phyloP scores from a whole-genome alignment of 164 flowering plant genomes.

The Platanus orientalis region DNA sequence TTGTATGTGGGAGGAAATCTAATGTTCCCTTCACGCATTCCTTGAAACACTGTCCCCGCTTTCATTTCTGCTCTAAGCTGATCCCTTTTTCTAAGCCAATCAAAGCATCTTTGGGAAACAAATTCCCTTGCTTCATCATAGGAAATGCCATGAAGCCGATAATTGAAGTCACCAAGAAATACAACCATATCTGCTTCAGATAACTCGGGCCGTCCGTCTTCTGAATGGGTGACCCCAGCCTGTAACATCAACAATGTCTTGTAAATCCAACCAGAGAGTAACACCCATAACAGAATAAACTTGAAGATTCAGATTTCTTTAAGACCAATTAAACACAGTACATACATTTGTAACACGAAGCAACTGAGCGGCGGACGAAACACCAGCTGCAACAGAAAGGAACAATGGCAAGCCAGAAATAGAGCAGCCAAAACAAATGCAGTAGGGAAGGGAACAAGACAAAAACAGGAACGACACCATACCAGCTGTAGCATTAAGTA shows the following conservation, averaged over 20 bases:
- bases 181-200: constrained; percentile 92
- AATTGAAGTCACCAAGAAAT: constrained; percentile 92
- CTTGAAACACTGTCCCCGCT: constrained; percentile 94
- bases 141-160: constrained; percentile 87
- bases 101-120: constrained; percentile 96
- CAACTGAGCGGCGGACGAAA: constrained; percentile 51
- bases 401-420: constrained; percentile 55
- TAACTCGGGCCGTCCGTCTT: constrained; percentile 68
- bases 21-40: constrained; percentile 92
- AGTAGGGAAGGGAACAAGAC: constrained; percentile 51
- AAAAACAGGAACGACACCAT: constrained; percentile 45
- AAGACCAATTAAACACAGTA: constrained; percentile 6
- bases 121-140: constrained; percentile 98
- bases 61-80: constrained; percentile 95
- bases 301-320: not conserved
- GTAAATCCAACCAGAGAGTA: constrained; percentile 1
- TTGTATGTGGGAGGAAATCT: constrained; percentile 97
- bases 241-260: constrained; percentile 22
- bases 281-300: not conserved
- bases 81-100: constrained; percentile 97
- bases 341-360: constrained; percentile 61
- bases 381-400: constrained; percentile 71
- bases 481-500: constrained; percentile 65
- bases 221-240: constrained; percentile 36
- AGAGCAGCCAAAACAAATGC: constrained; percentile 53